Evolutionary conservation across 2,329 filamentous ascomycete species (phyloP).

Genomic region (Exophiala aquamarina): DNA sequence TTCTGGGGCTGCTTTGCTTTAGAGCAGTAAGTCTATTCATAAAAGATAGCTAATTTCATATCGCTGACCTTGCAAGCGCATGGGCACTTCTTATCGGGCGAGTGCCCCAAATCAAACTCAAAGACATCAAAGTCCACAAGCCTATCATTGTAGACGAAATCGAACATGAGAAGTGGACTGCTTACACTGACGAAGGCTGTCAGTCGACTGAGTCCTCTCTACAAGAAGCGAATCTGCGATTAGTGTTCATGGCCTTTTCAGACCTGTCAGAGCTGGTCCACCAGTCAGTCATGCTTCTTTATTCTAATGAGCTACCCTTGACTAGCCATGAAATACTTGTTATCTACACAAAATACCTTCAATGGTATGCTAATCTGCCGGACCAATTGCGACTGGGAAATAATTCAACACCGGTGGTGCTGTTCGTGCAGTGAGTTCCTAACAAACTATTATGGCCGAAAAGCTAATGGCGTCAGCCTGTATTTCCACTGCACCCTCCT

Average conservation of each 20-base stretch:
- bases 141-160: slow-evolving; percentile 10
- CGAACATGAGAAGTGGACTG: slow-evolving; percentile 5
- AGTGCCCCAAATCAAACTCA: background rate
- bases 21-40: slow-evolving; percentile 5
- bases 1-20: slow-evolving; percentile 11
- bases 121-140: background rate
- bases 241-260: slow-evolving; percentile 5
- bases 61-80: slow-evolving; percentile 1
- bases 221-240: slow-evolving; percentile 4
- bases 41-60: background rate
- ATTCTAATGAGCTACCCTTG: background rate
- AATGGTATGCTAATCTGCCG: slow-evolving; percentile 6
- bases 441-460: background rate
- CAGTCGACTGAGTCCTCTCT: background rate
- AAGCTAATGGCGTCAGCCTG: slow-evolving; percentile 4
- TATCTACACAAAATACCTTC: slow-evolving; percentile 7
- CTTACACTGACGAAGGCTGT: slow-evolving; percentile 5
- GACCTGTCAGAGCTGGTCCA: slow-evolving; percentile 7
- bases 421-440: slow-evolving; percentile 8
- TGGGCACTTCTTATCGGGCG: slow-evolving; percentile 5
- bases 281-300: slow-evolving; percentile 1
- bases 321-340: background rate
- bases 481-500: slow-evolving; percentile 7
- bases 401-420: slow-evolving; percentile 7
- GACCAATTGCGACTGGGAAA: slow-evolving; percentile 7